Evolutionary conservation across 2,329 filamentous ascomycete genomes (phyloP).

Genomic region (Sporothrix humicola): DNA sequence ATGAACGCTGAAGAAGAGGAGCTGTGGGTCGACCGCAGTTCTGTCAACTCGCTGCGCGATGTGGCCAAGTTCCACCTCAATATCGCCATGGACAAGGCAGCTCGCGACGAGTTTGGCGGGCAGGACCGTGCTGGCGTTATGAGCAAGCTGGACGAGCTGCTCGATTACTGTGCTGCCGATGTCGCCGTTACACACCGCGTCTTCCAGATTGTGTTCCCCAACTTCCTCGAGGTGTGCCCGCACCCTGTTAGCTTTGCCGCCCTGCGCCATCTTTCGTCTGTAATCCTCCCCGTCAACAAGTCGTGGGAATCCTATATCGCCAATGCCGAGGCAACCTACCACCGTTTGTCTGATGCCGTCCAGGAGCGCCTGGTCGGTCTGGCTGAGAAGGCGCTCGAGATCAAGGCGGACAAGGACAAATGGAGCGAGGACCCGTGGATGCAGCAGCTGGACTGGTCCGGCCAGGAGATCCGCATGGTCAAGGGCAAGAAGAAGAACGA

Average conservation of each 20-base stretch:
- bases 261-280: conserved; percentile 87
- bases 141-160: conserved; percentile 75
- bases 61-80: conserved; percentile 96
- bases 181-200: conserved; percentile 91
- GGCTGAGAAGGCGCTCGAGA: conserved; percentile 75
- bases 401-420: conserved; percentile 70
- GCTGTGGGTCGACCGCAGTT: conserved; percentile 92
- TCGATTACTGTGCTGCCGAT: conserved; percentile 95
- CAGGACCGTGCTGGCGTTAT: conserved; percentile 74
- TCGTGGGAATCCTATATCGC: conserved; percentile 85
- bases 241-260: conserved; percentile 98
- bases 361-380: conserved; percentile 74
- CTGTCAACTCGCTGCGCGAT: conserved; percentile 91
- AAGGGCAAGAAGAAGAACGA: conserved; percentile 90
- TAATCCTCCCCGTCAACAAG: conserved; percentile 87
- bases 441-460: conserved; percentile 91
- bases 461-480: conserved; percentile 87
- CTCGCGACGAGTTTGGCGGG: conserved; percentile 84
- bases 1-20: conserved; percentile 88
- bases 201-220: conserved; percentile 91
- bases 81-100: conserved; percentile 86
- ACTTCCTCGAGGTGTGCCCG: conserved; percentile 86
- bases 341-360: conserved; percentile 76
- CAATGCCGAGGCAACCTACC: conserved; percentile 85
- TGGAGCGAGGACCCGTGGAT: conserved; percentile 89